phyloP scores from a whole-genome alignment of 768 basidiomycete species.

The Lentinula edodes region DNA sequence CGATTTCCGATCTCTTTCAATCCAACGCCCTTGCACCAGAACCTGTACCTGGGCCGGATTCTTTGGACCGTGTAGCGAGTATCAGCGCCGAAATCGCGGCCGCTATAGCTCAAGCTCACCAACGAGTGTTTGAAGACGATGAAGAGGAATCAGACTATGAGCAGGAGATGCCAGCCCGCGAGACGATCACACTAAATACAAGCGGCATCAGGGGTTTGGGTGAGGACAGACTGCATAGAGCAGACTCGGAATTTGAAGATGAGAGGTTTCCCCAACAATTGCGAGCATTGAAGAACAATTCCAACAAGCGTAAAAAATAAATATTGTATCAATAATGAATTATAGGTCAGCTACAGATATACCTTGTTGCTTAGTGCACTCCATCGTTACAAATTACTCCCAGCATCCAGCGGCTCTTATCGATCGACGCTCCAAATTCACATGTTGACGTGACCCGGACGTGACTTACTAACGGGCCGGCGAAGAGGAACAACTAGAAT shows the following conservation, averaged over 20 bases:
- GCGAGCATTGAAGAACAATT: slow-evolving; percentile 54
- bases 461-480: neutral
- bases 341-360: neutral
- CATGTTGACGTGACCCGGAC: neutral
- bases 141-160: slow-evolving; percentile 33
- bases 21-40: slow-evolving; percentile 30
- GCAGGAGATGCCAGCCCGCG: slow-evolving; percentile 20
- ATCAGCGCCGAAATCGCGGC: slow-evolving; percentile 79
- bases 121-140: slow-evolving; percentile 52
- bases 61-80: slow-evolving; percentile 63
- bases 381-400: neutral
- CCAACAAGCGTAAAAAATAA: slow-evolving; percentile 62
- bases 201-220: slow-evolving; percentile 52
- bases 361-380: slow-evolving; percentile 7
- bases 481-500: slow-evolving; percentile 2
- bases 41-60: slow-evolving; percentile 32
- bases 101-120: slow-evolving; percentile 70
- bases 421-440: slow-evolving; percentile 10
- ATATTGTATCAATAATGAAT: slow-evolving; percentile 13
- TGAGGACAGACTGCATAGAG: slow-evolving; percentile 19
- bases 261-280: slow-evolving; percentile 68
- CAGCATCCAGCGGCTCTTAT: neutral
- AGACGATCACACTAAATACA: slow-evolving; percentile 26
- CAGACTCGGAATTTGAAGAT: slow-evolving; percentile 34
- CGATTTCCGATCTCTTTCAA: slow-evolving; percentile 67